Conservation (phyloP, 1,139 yeast genomes). For the Saccharomycopsis phalli region DNA sequence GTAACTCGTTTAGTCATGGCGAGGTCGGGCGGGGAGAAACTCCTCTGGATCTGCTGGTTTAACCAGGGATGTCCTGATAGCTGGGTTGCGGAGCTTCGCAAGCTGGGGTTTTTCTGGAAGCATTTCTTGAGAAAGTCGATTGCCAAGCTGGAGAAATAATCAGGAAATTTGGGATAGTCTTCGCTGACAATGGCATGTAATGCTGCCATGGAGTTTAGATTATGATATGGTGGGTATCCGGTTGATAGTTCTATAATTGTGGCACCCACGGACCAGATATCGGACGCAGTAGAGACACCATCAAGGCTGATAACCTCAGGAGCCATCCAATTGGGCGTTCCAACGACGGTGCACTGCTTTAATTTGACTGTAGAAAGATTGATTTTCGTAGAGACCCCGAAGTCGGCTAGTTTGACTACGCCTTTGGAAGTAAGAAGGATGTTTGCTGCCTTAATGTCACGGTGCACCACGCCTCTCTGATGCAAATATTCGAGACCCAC, state of each 20-base stretch:
- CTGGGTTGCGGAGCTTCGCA: constrained; percentile 55
- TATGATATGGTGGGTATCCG: constrained; percentile 82
- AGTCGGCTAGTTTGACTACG: constrained; percentile 81
- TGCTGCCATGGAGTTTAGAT: constrained; percentile 77
- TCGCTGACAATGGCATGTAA: constrained; percentile 89
- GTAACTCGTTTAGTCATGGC: no score
- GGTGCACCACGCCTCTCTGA: constrained; percentile 81
- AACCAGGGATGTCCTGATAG: constrained; percentile 75
- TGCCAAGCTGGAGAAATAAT: constrained; percentile 41
- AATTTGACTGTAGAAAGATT: constrained; percentile 41
- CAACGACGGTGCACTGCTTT: constrained; percentile 61
- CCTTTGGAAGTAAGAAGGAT: constrained; percentile 79
- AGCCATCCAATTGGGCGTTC: constrained; percentile 99
- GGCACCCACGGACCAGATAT: constrained; percentile 92
- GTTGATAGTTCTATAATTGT: constrained; percentile 82
- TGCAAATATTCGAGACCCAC: constrained; percentile 75
- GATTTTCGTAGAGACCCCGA: constrained; percentile 92
- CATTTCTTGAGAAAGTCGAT: constrained; percentile 65
- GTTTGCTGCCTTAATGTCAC: constrained; percentile 95
- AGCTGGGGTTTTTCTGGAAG: constrained; percentile 66
- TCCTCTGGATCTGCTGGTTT: neutral
- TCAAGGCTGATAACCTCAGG: constrained; percentile 90
- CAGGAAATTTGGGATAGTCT: constrained; percentile 71
- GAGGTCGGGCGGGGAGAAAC: no score
- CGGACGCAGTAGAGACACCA: constrained; percentile 83